These are phyloP conservation scores for Adansonia rubrostipa DNA, from an alignment of 441 rosid genomes.

Conservation along the genomic window DNA sequence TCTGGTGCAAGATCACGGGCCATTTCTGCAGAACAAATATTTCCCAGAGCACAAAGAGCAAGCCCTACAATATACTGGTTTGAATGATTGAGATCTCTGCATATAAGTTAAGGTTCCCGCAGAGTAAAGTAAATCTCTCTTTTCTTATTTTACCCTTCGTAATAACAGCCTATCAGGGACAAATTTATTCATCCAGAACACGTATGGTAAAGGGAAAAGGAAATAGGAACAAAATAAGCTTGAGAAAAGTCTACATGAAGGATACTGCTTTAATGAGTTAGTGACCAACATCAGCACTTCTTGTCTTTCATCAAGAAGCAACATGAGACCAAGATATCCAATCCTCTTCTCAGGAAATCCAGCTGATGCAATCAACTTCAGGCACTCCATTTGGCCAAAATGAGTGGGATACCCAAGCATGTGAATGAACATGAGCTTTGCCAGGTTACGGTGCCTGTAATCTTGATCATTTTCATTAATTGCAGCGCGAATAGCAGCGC, in stretches of 20 bases:
- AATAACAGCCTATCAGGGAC: constrained; percentile 14
- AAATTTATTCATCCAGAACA: background rate
- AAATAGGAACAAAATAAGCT: constrained; percentile 7
- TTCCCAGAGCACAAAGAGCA: constrained; percentile 98
- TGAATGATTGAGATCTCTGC: constrained; percentile 96
- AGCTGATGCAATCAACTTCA: constrained; percentile 89
- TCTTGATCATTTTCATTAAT: constrained; percentile 91
- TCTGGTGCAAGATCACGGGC: constrained; percentile 99
- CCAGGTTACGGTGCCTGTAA: constrained; percentile 84
- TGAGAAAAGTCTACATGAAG: constrained; percentile 33
- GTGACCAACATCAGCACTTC: constrained; percentile 99
- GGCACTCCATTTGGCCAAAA: constrained; percentile 99
- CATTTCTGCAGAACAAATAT: constrained; percentile 99
- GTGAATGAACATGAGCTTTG: constrained; percentile 99
- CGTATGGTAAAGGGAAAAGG: background rate
- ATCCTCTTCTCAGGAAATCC: constrained; percentile 99
- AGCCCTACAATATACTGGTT: constrained; percentile 98
- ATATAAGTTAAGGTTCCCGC: constrained; percentile 60
- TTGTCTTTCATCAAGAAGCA: constrained; percentile 99
- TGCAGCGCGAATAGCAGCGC: constrained; percentile 90
- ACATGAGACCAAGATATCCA: constrained; percentile 97
- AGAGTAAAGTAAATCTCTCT: constrained; percentile 26
- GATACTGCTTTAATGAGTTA: constrained; percentile 99
- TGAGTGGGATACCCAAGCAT: constrained; percentile 99
- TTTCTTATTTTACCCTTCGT: constrained; percentile 14